Evolutionary conservation across 331 rosid genomes (phyloP), one percentile per base, ranked within the genome.

Genomic region (Rosa hybrid): DNA sequence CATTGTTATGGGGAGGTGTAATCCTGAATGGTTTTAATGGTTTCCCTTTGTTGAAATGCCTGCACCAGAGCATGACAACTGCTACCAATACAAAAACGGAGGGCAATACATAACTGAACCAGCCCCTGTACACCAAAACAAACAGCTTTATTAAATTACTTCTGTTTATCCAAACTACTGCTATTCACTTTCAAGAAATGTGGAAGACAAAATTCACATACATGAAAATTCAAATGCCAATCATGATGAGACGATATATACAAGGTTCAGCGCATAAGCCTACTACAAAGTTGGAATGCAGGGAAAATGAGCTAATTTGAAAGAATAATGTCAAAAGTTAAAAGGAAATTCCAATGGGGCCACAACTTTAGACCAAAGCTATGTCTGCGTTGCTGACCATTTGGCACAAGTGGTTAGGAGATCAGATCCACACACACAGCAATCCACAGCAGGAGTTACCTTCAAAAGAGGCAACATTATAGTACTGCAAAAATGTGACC

Each of bases 71-170:
- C 97, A 95, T 95, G 77, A 88, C 65, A 75, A 83, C 81, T 49
- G 96, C 97, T 12, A 81, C 38, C 23, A 77, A 83, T 79, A 91
- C 83, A 70, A 89, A 88, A 65, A 87, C 76, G 78, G 86, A 84
- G 60, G 99, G 97, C 86, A 92, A 63, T n/a, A 89, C 20, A 83
- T 85, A 92, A 81, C 90, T 90, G 86, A 86, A 86, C 99, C 99
- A 95, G 51, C 91, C 97, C 90, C 98, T 95, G 97, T 76, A 86
- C 59, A 53, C 71, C 76, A 82, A 46, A 75, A 45, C 38, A 13
- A 23, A 76, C 14, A 75, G 62, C 27, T 9, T 71, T 46, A 6
- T 74, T 34, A 59, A 42, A 73, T 81, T 23, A 56, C 49, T 50
- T 74, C 30, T 57, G 50, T 46, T 67, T 68, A 72, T 53, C 49